Conservation (phyloP, 139 green algal genomes). For the Closterium sp. region DNA sequence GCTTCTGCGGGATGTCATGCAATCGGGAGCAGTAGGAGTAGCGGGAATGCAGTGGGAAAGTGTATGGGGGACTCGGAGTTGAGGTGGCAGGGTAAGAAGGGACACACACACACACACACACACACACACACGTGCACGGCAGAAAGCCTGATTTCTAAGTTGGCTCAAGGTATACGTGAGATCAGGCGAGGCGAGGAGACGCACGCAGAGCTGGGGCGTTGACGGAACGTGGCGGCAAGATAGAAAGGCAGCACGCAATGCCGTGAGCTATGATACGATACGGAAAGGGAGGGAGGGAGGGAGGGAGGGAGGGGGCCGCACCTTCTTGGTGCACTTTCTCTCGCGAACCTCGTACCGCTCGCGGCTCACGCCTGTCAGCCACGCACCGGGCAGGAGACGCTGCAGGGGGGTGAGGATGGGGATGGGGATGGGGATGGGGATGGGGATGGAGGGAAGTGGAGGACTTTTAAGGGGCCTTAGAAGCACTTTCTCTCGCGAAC, state of each 20-base stretch:
- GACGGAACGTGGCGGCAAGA: background rate
- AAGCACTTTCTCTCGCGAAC: conserved; percentile 20
- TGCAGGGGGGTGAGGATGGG: background rate
- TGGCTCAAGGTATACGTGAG: background rate
- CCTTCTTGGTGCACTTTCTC: conserved; percentile 26
- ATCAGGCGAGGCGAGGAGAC: too few relatives aligned
- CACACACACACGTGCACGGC: too few relatives aligned
- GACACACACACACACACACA: too few relatives aligned
- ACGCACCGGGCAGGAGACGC: conserved; percentile 23
- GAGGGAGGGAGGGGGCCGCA: background rate
- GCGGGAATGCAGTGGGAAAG: too few relatives aligned
- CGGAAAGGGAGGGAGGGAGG: background rate
- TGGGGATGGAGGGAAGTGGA: background rate
- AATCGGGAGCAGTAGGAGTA: too few relatives aligned
- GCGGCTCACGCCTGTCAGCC: conserved; percentile 6
- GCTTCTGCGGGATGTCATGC: conserved; percentile 18
- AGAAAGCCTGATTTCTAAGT: too few relatives aligned
- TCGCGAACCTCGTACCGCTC: conserved; percentile 30
- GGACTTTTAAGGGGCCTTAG: background rate
- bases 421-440: background rate
- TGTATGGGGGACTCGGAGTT: too few relatives aligned
- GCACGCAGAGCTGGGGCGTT: too few relatives aligned
- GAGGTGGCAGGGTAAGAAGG: too few relatives aligned
- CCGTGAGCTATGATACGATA: too few relatives aligned
- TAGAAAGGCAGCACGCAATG: background rate